Evolutionary conservation across 352 stramenopile species (phyloP), one percentile per base, ranked within the genome.

Genomic region (Globisporangium heterothallicum): DNA sequence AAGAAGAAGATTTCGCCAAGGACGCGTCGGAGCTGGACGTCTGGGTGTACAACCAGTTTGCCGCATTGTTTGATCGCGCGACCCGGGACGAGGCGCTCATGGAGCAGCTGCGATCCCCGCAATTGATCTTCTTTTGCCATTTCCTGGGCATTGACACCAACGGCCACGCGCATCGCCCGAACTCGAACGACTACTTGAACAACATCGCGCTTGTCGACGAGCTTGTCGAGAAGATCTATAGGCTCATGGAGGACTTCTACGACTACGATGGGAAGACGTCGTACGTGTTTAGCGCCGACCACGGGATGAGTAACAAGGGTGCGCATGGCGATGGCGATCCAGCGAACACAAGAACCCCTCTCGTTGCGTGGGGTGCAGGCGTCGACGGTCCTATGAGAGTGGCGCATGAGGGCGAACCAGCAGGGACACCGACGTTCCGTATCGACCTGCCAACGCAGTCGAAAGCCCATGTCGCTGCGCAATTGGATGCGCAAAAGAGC

Each of bases 111-210:
- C 64, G 71, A 30, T 38, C 34, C 0, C 52, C 70, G 18, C 62
- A 78, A 29, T 64, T 92, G 8, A 46, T 94, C 21, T 68, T 92
- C 27, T 94, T 94, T 55, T 87, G 78, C 41, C 84, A 92, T 41
- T 86, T 88, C 47, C 68, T 94, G 21, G 84, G 84, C 43, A 90
- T 92, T 49, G 84, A 94, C 58, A 88, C 81, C 24, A 94, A 94
- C 64, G 84, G 84, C 32, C 84, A 94, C 52, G 81, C 79, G 18
- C 77, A 92, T 68, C 81, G 84, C 22, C 84, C 84, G 2, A 70
- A 81, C 36, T 89, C 84, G 12, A 64, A 59, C 25, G 74, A 92
- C 41, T 92, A 94, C 64, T 57, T 92, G n/a, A 63, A 82, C 32
- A 94, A 94, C 59, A 91, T 92, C 48, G 81, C 75, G 16, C 62